These are phyloP conservation scores for Prunus salicina DNA, from an alignment of 306 rosid species.

Conservation along the genomic window DNA sequence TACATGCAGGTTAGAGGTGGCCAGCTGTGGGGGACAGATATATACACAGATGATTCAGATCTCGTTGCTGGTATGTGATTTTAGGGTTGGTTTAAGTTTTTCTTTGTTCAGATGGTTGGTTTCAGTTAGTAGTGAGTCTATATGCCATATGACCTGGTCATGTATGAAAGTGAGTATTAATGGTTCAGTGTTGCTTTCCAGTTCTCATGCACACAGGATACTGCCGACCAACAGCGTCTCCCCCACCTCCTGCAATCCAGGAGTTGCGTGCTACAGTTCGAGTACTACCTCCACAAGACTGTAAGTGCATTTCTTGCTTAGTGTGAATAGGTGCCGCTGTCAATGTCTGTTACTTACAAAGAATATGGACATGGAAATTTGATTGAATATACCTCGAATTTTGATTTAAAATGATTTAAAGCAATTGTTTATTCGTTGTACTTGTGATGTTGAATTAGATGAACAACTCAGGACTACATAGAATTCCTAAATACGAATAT, in stretches of 20 bases:
- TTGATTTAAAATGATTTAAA: too few relatives aligned
- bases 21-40: conserved; percentile 97
- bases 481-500: not conserved
- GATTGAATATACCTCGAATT: not conserved
- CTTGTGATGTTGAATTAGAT: not conserved
- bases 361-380: not conserved
- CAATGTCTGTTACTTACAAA: not conserved
- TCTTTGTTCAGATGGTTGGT: too few relatives aligned
- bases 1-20: conserved; percentile 88
- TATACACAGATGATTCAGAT: conserved; percentile 92
- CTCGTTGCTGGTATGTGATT: conserved; percentile 84
- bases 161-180: conserved; percentile 24
- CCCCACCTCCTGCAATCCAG: conserved; percentile 81
- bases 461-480: not conserved
- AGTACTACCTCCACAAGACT: conserved; percentile 86
- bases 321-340: not conserved
- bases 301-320: conserved; percentile 43
- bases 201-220: conserved; percentile 99
- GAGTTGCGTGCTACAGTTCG: conserved; percentile 76
- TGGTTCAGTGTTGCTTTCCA: conserved; percentile 38
- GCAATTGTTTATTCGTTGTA: not conserved
- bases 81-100: not conserved
- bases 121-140: not conserved
- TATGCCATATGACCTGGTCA: conserved; percentile 10
- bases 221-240: conserved; percentile 94